Conservation (phyloP, 371 early-diverging fungal species). For the Mucor racemosus region DNA sequence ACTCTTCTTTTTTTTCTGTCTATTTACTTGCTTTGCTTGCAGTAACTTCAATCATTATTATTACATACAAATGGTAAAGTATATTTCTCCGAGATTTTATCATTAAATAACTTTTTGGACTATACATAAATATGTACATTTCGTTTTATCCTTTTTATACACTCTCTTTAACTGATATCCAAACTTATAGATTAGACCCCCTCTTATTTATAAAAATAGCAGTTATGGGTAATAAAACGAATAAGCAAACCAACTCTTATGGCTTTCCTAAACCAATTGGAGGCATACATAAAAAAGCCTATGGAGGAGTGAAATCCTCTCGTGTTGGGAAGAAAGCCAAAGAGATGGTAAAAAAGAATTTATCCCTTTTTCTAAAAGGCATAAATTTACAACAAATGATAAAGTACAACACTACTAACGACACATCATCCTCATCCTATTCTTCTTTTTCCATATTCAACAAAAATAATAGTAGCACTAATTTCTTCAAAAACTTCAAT, state of each 20-base stretch:
- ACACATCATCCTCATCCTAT: neutral
- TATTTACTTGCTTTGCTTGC: neutral
- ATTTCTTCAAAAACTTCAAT: too few relatives aligned
- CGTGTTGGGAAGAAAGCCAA: constrained; percentile 25
- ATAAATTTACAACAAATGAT: constrained; percentile 13
- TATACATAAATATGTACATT: too few relatives aligned
- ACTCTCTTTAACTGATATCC: neutral
- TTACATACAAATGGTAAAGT: constrained; percentile 26
- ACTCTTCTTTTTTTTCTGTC: constrained; percentile 1
- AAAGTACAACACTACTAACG: constrained; percentile 14
- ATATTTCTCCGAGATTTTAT: constrained; percentile 19
- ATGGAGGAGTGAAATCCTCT: constrained; percentile 16
- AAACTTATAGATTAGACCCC: neutral
- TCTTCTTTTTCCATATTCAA: too few relatives aligned
- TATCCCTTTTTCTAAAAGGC: constrained; percentile 25
- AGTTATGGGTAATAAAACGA: constrained; percentile 30
- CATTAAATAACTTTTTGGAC: too few relatives aligned
- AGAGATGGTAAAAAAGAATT: constrained; percentile 24
- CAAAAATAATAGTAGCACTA: neutral
- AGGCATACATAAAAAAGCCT: constrained; percentile 19
- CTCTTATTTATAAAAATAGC: constrained; percentile 14
- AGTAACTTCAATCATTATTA: too few relatives aligned
- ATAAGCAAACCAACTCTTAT: constrained; percentile 12
- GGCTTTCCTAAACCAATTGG: constrained; percentile 14
- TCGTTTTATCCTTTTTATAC: too few relatives aligned